phyloP scores from a whole-genome alignment of 179 eudicot genomes.

The Vitellaria paradoxa region DNA sequence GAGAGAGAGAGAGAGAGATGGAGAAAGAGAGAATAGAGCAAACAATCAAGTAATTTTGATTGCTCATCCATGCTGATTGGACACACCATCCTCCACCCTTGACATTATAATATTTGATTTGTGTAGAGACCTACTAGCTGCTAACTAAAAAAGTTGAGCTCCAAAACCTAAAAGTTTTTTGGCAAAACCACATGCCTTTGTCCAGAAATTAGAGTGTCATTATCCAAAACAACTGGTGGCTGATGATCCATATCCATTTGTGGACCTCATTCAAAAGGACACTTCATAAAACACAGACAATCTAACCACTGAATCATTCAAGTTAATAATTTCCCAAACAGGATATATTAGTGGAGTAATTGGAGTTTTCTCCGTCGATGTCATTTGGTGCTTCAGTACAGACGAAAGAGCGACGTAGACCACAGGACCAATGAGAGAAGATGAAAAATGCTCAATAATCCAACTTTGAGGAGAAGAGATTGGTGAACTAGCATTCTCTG shows the following conservation, averaged over 20 bases:
- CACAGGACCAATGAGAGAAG: background rate
- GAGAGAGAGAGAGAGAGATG: no score
- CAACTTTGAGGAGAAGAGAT: background rate
- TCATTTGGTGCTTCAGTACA: background rate
- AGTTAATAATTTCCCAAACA: background rate
- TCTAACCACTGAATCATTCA: background rate
- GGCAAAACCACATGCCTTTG: no score
- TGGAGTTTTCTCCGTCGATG: background rate
- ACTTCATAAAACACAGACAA: background rate
- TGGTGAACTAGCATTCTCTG: background rate
- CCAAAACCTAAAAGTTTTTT: background rate
- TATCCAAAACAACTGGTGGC: background rate
- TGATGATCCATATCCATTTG: background rate
- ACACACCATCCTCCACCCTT: background rate
- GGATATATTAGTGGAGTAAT: background rate
- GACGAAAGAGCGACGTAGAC: background rate
- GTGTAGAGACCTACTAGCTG: no score
- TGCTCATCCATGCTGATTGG: background rate
- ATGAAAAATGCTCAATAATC: background rate
- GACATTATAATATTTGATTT: background rate
- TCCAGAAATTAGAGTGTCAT: background rate
- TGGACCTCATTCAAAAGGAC: background rate
- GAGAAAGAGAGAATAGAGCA: no score
- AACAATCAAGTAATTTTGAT: no score
- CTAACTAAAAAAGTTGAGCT: no score